Percentiles rank a stretch among this genome's conserved stretches.
phyloP scores from a whole-genome alignment of 352 stramenopile species.

The Phytophthora rubi region DNA sequence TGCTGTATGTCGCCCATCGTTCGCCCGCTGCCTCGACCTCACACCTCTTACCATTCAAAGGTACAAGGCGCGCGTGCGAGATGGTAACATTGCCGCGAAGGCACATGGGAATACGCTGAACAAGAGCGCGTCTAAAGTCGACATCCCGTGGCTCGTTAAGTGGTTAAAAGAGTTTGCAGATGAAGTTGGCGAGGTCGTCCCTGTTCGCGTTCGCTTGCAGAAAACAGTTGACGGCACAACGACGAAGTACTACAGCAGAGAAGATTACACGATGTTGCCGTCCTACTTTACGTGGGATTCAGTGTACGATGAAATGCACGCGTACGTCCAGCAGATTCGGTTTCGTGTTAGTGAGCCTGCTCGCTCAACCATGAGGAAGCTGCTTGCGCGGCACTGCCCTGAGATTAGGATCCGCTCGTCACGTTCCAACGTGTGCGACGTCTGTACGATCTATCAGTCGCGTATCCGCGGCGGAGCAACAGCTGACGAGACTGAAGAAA shows the following conservation, averaged over 20 bases:
- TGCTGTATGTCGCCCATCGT: not conserved
- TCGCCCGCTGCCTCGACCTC: not conserved
- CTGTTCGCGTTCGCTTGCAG: not conserved
- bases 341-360: not conserved
- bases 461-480: not conserved
- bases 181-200: not conserved
- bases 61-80: not conserved
- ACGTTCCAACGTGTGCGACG: not conserved
- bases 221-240: not conserved
- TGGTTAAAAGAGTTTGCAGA: not conserved
- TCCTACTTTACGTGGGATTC: not conserved
- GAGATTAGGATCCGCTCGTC: not conserved
- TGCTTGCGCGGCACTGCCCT: not conserved
- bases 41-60: not conserved
- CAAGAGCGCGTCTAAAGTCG: not conserved
- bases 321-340: not conserved
- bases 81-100: not conserved
- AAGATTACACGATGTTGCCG: not conserved
- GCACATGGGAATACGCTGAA: not conserved
- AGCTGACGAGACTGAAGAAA: not conserved
- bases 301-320: not conserved
- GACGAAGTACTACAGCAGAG: not conserved
- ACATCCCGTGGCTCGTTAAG: not conserved
- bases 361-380: not conserved
- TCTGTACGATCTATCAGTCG: not conserved